Base-by-base conservation (phyloP, 2,329 filamentous ascomycete species). In the Fonsecaea monophora region DNA sequence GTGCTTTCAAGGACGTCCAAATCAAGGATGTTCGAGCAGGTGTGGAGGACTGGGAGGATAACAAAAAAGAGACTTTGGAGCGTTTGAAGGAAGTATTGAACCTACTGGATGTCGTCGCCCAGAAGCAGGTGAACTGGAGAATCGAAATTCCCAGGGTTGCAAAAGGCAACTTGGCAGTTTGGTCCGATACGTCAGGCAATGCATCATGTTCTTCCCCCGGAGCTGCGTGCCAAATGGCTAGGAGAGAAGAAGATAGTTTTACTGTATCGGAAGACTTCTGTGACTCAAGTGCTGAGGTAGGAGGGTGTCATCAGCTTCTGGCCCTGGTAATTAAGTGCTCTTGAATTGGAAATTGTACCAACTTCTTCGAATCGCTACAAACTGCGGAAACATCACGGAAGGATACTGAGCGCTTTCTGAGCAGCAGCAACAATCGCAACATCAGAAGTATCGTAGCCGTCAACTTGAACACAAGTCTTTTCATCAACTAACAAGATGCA, bases 1-100 rank as follows among this genome's bases (percentile, higher is more conserved):
- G 79, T 5, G 38, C 77, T 0, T 86, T 86, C 70, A 60, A 78
- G 15, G 75, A 82, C 13, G 78, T 83, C 42, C 72, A 68, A n/a
- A 73, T 81, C 7, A 71, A 73, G 15, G 72, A 84, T 64, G 73
- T 82, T n/a, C 72, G 73, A 1, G 50, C 75, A 9, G 73, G 78
- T 5, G 62, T 84, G 0, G 54, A 73, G 10, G 55, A 71, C 2
- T 86, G 83, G 83, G 82, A 84, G 66, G 62, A 64, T 6, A 71
- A 77, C 1, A 78, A 84, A 13, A 15, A 60, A 68, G 5, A 70
- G 65, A 0, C 73, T 81, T 6, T 45, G 64, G 0, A 69, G 71
- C 18, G 71, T 82, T 5, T 42, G 13, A 42, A 42, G 12, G 66
- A 68, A 3, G 60, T 35, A 8, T 67, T 81, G 74, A 75, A 54